Percentiles rank a stretch among this genome's conserved stretches.
Evolutionary conservation across 164 flowering plant species (phyloP).

Genomic region (Cinnamomum chago): DNA sequence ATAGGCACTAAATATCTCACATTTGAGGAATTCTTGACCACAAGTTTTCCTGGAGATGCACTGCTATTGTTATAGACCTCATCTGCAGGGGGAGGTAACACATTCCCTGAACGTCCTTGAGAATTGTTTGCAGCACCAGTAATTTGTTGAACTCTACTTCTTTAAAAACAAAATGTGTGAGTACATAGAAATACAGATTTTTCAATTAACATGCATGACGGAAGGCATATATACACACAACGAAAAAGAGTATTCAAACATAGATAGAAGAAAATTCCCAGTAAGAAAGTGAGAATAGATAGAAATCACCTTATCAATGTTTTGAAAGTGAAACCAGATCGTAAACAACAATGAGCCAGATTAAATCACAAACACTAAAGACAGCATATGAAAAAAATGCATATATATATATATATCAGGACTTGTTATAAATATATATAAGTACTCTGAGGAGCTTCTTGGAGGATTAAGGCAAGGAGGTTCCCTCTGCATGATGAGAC

Average conservation of each 20-base stretch:
- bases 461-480: too few species aligned
- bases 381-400: neutral
- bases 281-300: neutral
- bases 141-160: slow-evolving; percentile 46
- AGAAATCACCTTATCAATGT: neutral
- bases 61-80: slow-evolving; percentile 16
- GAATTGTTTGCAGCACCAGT: slow-evolving; percentile 39
- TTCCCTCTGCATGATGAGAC: too few species aligned
- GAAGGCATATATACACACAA: neutral
- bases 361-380: neutral
- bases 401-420: too few species aligned
- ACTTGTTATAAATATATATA: too few species aligned
- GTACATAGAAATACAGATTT: too few species aligned
- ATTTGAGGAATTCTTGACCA: slow-evolving; percentile 22
- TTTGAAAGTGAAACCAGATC: neutral
- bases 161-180: neutral
- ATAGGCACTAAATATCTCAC: slow-evolving; percentile 23
- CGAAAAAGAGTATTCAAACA: neutral
- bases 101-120: slow-evolving; percentile 43
- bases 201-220: too few species aligned
- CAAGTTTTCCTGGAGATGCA: slow-evolving; percentile 25
- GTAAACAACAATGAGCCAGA: neutral
- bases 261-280: neutral
- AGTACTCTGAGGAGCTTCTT: too few species aligned
- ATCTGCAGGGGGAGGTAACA: slow-evolving; percentile 56